These are phyloP conservation scores for Graphilbum sp. DNA, from an alignment of 2,329 filamentous ascomycete species.

Conservation along the genomic window DNA sequence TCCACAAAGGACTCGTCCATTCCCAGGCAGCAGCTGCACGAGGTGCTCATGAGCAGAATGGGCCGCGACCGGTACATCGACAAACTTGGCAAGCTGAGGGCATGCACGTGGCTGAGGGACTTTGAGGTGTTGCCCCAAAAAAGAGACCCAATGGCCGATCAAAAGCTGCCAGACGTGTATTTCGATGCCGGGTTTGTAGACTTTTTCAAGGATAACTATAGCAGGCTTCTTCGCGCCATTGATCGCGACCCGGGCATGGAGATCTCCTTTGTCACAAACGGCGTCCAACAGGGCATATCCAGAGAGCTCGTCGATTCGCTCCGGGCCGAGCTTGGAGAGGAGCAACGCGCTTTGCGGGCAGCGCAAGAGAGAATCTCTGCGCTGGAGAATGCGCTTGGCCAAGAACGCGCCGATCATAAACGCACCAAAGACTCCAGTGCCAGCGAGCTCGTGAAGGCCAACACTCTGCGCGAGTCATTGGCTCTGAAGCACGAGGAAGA, in stretches of 20 bases:
- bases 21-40: conserved; percentile 62
- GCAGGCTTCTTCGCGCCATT: conserved; percentile 65
- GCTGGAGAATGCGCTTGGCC: conserved; percentile 41
- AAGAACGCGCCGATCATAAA: conserved; percentile 58
- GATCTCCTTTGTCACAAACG: conserved; percentile 63
- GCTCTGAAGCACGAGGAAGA: conserved; percentile 56
- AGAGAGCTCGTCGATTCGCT: conserved; percentile 80
- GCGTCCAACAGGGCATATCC: conserved; percentile 79
- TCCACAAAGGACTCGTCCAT: conserved; percentile 95
- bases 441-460: conserved; percentile 31
- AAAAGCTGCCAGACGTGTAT: conserved; percentile 58
- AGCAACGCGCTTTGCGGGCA: conserved; percentile 35
- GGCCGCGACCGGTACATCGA: conserved; percentile 80
- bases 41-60: conserved; percentile 58
- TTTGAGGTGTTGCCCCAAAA: conserved; percentile 75
- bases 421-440: conserved; percentile 42
- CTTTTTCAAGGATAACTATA: conserved; percentile 93
- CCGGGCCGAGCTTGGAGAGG: conserved; percentile 60
- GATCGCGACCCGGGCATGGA: conserved; percentile 85
- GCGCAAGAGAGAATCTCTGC: conserved; percentile 27
- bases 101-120: conserved; percentile 65
- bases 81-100: conserved; percentile 59
- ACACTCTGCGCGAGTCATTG: conserved; percentile 14
- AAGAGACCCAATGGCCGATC: conserved; percentile 30
- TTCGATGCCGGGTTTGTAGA: conserved; percentile 81